phyloP scores from a whole-genome alignment of 768 basidiomycete species.

The Leccinum longicurvipes region DNA sequence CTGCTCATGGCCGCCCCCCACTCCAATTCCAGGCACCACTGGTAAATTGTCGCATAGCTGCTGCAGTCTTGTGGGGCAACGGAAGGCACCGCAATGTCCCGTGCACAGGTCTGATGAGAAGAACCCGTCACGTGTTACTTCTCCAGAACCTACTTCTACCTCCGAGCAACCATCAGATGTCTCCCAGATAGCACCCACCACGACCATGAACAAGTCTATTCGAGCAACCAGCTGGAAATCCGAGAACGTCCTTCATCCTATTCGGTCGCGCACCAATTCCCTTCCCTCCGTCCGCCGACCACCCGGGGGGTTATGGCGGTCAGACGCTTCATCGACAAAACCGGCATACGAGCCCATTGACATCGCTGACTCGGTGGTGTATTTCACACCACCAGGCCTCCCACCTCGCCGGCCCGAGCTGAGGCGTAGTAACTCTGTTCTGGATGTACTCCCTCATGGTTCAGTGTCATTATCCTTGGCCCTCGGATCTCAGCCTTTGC shows the following conservation, averaged over 20 bases:
- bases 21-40: background rate
- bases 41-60: background rate
- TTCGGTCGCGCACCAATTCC: conserved; percentile 11
- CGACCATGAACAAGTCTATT: conserved; percentile 3
- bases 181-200: background rate
- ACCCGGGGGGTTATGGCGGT: conserved; percentile 18
- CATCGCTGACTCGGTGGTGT: background rate
- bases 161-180: conserved; percentile 4
- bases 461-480: conserved; percentile 24
- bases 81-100: conserved; percentile 1
- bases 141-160: conserved; percentile 8
- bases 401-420: conserved; percentile 7
- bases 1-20: conserved; percentile 26
- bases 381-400: conserved; percentile 23
- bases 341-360: conserved; percentile 1
- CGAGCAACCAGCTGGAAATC: conserved; percentile 15
- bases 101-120: conserved; percentile 10
- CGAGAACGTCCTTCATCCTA: conserved; percentile 19
- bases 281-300: conserved; percentile 18
- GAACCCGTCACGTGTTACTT: conserved; percentile 8
- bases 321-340: conserved; percentile 10
- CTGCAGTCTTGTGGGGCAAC: conserved; percentile 3
- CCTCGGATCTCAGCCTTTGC: conserved; percentile 26
- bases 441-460: conserved; percentile 1
- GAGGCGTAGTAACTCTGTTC: conserved; percentile 6